Conservation (phyloP, 768 basidiomycete genomes). For the Bullera alba region DNA sequence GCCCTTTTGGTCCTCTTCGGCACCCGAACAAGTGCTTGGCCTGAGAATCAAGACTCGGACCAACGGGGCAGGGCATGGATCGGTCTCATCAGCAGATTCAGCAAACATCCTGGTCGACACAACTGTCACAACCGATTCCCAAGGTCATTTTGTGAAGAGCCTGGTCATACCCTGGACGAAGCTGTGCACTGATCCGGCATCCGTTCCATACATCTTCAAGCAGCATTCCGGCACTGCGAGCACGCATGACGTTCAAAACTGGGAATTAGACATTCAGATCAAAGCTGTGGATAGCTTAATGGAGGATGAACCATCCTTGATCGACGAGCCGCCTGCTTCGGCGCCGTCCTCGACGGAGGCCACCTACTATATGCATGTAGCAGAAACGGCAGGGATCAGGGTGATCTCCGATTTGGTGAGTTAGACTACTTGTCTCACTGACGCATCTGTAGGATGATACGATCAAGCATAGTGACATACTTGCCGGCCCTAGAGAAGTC, state of each 20-base stretch:
- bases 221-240: neutral
- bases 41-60: conserved; percentile 3
- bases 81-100: conserved; percentile 49
- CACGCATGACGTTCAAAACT: neutral
- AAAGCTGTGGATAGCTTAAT: neutral
- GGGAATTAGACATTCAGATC: neutral
- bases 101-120: conserved; percentile 40
- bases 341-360: conserved; percentile 12
- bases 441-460: conserved; percentile 59
- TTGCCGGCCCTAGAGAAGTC: conserved; percentile 68
- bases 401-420: conserved; percentile 78
- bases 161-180: conserved; percentile 64
- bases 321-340: neutral
- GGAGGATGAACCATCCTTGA: neutral
- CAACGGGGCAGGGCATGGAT: too few species aligned
- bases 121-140: conserved; percentile 57
- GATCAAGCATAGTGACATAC: conserved; percentile 70
- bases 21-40: conserved; percentile 39
- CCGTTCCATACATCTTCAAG: conserved; percentile 9
- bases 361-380: conserved; percentile 14
- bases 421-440: neutral
- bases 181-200: conserved; percentile 58
- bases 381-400: conserved; percentile 49
- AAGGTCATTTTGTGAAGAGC: conserved; percentile 66
- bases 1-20: conserved; percentile 47